A percentile compares a stretch with the other conserved stretches of the same genome.
Conservation (phyloP, 1,139 yeast species). For the Nakaseomyces kungkrabaensis region DNA sequence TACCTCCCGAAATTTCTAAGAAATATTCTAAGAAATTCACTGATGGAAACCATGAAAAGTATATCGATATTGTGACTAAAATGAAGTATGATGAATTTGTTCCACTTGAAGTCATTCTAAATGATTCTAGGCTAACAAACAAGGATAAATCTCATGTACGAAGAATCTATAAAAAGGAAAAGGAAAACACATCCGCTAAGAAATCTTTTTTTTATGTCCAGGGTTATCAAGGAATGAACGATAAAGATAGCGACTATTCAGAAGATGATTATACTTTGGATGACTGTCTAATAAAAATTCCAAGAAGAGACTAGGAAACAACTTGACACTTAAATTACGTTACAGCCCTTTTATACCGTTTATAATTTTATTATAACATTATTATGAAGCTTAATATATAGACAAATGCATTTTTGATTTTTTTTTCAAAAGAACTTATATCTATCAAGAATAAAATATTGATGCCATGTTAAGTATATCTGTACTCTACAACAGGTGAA, state of each 20-base stretch:
- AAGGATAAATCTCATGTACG: constrained; percentile 14
- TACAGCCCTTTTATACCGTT: neutral
- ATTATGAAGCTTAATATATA: too few species aligned
- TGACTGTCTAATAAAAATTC: constrained; percentile 11
- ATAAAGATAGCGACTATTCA: constrained; percentile 2
- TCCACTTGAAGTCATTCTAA: constrained; percentile 12
- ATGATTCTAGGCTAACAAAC: constrained; percentile 14
- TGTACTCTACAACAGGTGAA: too few species aligned
- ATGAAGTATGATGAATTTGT: constrained; percentile 12
- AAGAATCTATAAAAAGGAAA: constrained; percentile 9
- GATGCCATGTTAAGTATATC: too few species aligned
- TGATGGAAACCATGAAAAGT: constrained; percentile 1
- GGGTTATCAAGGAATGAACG: constrained; percentile 6
- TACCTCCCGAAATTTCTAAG: constrained; percentile 18
- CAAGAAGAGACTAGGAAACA: constrained; percentile 6
- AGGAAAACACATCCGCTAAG: constrained; percentile 15
- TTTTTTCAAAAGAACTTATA: too few species aligned
- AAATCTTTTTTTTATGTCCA: constrained; percentile 21
- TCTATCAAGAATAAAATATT: too few species aligned
- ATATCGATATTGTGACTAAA: constrained; percentile 6
- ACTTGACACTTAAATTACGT: neutral
- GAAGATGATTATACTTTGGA: constrained; percentile 6
- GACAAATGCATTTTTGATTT: too few species aligned
- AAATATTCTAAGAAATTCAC: constrained; percentile 12
- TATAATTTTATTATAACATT: too few species aligned